These are phyloP conservation scores for Elongisporangium senticosum DNA, from an alignment of 352 stramenopile species.

Conservation along the genomic window DNA sequence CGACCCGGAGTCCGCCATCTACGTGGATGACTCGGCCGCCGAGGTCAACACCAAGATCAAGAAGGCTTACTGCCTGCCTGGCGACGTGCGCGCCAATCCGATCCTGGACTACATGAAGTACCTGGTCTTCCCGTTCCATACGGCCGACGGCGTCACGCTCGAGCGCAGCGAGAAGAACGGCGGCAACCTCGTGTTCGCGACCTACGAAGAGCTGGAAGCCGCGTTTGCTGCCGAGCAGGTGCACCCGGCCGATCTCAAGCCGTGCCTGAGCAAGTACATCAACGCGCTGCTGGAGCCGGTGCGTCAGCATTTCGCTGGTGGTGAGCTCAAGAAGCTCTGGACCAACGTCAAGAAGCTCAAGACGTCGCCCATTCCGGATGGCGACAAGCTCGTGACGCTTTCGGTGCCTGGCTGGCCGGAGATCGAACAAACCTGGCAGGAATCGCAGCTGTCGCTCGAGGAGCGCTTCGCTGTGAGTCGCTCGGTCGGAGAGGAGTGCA, in stretches of 20 bases:
- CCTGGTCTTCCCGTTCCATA: slow-evolving; percentile 89
- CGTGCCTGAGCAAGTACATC: slow-evolving; percentile 89
- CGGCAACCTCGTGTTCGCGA: slow-evolving; percentile 84
- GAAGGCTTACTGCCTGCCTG: slow-evolving; percentile 96
- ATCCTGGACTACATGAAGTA: slow-evolving; percentile 96
- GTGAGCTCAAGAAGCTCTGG: slow-evolving; percentile 94
- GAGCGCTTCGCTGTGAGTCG: slow-evolving; percentile 74
- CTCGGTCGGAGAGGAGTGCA: slow-evolving; percentile 91
- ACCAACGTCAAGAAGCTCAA: slow-evolving; percentile 91
- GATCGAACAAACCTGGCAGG: slow-evolving; percentile 59
- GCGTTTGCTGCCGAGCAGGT: slow-evolving; percentile 91
- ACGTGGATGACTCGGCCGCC: slow-evolving; percentile 95
- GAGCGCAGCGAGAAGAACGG: slow-evolving; percentile 84
- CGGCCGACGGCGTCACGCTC: slow-evolving; percentile 52
- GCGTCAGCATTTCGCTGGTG: slow-evolving; percentile 92
- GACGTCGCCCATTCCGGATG: slow-evolving; percentile 49
- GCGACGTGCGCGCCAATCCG: slow-evolving; percentile 88
- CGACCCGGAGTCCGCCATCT: slow-evolving; percentile 97
- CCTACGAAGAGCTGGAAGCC: slow-evolving; percentile 87
- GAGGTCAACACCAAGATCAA: slow-evolving; percentile 98
- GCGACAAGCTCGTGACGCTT: slow-evolving; percentile 70
- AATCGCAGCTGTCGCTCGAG: slow-evolving; percentile 71
- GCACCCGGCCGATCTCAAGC: slow-evolving; percentile 97
- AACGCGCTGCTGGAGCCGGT: slow-evolving; percentile 95
- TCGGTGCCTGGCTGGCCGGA: slow-evolving; percentile 58